A percentile compares a stretch with the other conserved stretches of the same genome.
phyloP scores from a whole-genome alignment of 495 filamentous ascomycete species.

The Aspergillus nidulans region DNA sequence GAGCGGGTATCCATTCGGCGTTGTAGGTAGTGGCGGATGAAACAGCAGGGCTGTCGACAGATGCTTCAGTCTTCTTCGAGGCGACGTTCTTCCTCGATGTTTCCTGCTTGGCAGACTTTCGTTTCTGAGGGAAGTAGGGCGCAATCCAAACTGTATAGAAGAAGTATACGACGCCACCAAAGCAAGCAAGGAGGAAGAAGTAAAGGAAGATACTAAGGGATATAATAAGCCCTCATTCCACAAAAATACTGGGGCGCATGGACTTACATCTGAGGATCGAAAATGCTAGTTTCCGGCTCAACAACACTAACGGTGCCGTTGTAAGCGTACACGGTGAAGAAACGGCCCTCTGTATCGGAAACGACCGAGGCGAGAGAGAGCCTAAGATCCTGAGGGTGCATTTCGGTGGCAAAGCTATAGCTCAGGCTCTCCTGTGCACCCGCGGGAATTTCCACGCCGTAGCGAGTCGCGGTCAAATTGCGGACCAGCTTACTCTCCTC shows the following conservation, averaged over 20 bases:
- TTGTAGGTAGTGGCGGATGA: conserved; percentile 76
- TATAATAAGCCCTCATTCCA: neutral
- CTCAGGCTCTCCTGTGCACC: conserved; percentile 70
- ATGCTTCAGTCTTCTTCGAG: conserved; percentile 60
- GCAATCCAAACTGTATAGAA: conserved; percentile 98
- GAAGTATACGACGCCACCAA: conserved; percentile 81
- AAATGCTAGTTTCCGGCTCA: conserved; percentile 85
- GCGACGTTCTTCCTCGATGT: conserved; percentile 52
- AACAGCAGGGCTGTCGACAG: conserved; percentile 66
- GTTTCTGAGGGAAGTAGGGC: conserved; percentile 91
- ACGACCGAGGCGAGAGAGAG: conserved; percentile 74
- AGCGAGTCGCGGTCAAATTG: conserved; percentile 76
- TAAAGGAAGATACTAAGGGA: conserved; percentile 85
- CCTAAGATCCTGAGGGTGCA: conserved; percentile 86
- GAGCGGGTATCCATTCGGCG: conserved; percentile 90
- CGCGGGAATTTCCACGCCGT: conserved; percentile 70
- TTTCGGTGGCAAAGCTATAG: conserved; percentile 83
- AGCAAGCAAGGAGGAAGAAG: conserved; percentile 76
- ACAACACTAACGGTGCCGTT: conserved; percentile 87
- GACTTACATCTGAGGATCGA: conserved; percentile 92
- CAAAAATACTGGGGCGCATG: neutral
- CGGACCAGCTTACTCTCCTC: conserved; percentile 59
- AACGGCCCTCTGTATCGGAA: conserved; percentile 56
- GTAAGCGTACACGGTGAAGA: conserved; percentile 76
- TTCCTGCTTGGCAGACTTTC: conserved; percentile 61